Evolutionary conservation across 306 rosid genomes (phyloP).

Genomic region (Sesbania bispinosa): DNA sequence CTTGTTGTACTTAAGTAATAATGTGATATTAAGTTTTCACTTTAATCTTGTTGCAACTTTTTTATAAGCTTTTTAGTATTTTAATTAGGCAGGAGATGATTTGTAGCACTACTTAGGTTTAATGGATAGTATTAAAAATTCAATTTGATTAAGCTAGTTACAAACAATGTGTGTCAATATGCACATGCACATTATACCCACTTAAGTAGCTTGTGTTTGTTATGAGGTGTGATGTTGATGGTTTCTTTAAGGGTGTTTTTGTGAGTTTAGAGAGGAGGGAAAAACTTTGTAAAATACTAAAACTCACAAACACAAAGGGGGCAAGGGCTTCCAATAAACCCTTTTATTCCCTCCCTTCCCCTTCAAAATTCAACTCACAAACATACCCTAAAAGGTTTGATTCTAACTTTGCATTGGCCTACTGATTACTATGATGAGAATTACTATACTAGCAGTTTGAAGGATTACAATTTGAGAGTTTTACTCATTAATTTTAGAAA

Average conservation of each 20-base stretch:
- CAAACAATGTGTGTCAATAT: neutral
- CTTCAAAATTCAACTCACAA: too few relatives aligned
- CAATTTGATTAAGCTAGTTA: conserved; percentile 5
- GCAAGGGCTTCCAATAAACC: too few relatives aligned
- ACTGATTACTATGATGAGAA: neutral
- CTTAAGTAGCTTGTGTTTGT: neutral
- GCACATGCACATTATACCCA: neutral
- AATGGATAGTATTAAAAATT: neutral
- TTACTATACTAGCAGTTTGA: neutral
- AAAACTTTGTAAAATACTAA: too few relatives aligned
- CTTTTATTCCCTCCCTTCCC: too few relatives aligned
- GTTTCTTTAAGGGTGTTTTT: too few relatives aligned
- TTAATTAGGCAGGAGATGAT: neutral
- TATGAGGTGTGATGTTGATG: neutral
- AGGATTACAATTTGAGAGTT: neutral
- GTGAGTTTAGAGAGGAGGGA: too few relatives aligned
- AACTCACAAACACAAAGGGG: too few relatives aligned
- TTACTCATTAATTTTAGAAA: neutral
- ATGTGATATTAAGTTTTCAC: neutral
- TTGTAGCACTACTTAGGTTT: neutral
- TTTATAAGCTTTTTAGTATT: neutral
- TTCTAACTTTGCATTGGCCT: neutral
- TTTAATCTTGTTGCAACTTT: neutral
- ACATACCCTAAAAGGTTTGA: too few relatives aligned
- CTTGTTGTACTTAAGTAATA: neutral